Evolutionary conservation across 2,329 filamentous ascomycete genomes (phyloP).

Genomic region (Alternaria conjuncta): DNA sequence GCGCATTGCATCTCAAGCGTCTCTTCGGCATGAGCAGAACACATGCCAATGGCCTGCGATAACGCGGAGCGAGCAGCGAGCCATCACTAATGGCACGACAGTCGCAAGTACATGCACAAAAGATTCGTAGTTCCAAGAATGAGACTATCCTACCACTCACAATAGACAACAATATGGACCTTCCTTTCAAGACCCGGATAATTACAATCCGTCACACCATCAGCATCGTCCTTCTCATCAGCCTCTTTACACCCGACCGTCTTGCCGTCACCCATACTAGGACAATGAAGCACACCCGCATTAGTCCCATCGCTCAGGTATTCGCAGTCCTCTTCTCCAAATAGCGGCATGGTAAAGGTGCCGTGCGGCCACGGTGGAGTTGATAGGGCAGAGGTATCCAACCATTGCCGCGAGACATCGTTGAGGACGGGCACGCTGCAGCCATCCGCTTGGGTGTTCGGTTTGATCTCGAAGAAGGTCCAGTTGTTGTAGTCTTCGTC

Average conservation of each 20-base stretch:
- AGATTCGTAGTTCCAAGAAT: not conserved
- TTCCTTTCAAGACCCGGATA: not conserved
- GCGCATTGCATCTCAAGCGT: not conserved
- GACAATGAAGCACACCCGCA: not conserved
- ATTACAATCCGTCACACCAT: not conserved
- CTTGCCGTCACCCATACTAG: not conserved
- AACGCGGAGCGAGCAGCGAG: not conserved
- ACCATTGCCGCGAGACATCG: not conserved
- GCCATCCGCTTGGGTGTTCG: not conserved
- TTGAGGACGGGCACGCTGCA: not conserved
- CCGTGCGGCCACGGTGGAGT: not conserved
- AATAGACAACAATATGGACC: not conserved
- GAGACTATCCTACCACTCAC: not conserved
- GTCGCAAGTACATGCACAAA: not conserved
- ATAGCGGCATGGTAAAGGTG: not conserved
- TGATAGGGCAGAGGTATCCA: not conserved
- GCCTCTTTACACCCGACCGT: not conserved
- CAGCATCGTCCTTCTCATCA: not conserved
- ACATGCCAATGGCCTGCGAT: not conserved
- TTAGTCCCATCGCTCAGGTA: not conserved
- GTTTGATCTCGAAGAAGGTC: not conserved
- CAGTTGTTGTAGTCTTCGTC: not conserved
- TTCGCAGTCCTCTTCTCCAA: not conserved
- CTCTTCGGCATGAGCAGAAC: not conserved
- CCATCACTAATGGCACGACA: not conserved